phyloP scores from a whole-genome alignment of 2,329 filamentous ascomycete species.

The Monilinia polystroma region DNA sequence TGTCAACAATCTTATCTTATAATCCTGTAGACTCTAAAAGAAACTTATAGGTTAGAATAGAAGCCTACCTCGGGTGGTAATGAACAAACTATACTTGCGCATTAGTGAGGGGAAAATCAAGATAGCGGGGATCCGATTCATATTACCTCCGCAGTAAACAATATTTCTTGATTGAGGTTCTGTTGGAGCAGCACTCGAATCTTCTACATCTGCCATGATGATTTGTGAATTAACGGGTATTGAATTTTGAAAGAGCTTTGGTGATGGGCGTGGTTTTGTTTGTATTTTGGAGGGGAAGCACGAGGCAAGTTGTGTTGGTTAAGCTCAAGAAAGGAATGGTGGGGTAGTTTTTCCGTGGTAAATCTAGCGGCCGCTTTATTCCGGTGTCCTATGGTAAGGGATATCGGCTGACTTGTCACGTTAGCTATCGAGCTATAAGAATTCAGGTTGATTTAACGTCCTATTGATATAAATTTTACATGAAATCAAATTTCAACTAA shows the following conservation, averaged over 20 bases:
- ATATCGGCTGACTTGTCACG: neutral
- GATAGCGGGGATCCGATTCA: constrained; percentile 29
- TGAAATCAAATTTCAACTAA: neutral
- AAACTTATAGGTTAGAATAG: neutral
- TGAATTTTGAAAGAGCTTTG: neutral
- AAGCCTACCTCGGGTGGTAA: constrained; percentile 61
- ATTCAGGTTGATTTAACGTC: neutral
- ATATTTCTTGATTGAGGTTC: constrained; percentile 40
- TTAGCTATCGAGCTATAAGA: neutral
- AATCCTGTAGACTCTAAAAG: no score
- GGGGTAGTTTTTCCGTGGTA: constrained; percentile 18
- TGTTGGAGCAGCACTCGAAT: constrained; percentile 25
- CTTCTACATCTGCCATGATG: constrained; percentile 37
- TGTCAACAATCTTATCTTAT: neutral
- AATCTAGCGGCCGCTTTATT: constrained; percentile 11
- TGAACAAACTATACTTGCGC: constrained; percentile 54
- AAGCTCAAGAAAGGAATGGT: constrained; percentile 12
- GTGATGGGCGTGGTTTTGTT: neutral
- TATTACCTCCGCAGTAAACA: constrained; percentile 40
- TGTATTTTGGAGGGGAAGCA: constrained; percentile 3
- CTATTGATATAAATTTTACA: neutral
- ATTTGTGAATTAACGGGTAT: neutral
- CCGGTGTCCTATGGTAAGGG: neutral
- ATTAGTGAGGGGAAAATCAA: constrained; percentile 13
- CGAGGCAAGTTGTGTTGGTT: neutral